Conservation (phyloP, 495 filamentous ascomycete species). For the Aspergillus leporis region DNA sequence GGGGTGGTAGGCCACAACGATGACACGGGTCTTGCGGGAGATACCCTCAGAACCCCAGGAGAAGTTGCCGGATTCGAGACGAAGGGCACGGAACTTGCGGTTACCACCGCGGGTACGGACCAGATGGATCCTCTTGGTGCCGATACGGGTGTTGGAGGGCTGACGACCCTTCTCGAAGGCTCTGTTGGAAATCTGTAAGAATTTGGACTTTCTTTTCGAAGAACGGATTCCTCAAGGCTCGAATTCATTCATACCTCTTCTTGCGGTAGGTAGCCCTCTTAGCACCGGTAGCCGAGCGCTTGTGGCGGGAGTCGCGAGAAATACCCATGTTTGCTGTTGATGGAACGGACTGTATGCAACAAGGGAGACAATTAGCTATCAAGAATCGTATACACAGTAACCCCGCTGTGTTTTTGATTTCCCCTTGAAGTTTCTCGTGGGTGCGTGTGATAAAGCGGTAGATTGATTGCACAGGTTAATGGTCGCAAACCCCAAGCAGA, state of each 20-base stretch:
- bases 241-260: conserved; percentile 63
- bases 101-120: conserved; percentile 99
- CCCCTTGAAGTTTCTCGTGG: conserved; percentile 1
- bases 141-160: conserved; percentile 98
- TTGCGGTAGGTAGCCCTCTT: conserved; percentile 93
- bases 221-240: neutral
- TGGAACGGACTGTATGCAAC: conserved; percentile 49
- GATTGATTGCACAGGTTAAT: conserved; percentile 6
- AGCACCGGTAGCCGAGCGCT: conserved; percentile 95
- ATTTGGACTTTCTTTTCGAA: neutral
- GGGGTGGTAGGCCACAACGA: conserved; percentile 95
- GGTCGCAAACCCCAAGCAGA: conserved; percentile 7
- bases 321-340: conserved; percentile 92
- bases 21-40: conserved; percentile 97
- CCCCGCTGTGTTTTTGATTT: neutral
- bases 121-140: conserved; percentile 95
- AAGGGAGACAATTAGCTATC: conserved; percentile 31
- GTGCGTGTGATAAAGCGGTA: neutral
- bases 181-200: conserved; percentile 54
- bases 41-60: conserved; percentile 97
- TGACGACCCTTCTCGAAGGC: conserved; percentile 99
- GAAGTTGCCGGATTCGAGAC: conserved; percentile 99
- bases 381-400: conserved; percentile 3
- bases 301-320: conserved; percentile 98
- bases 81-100: conserved; percentile 98